A percentile compares a stretch with the other conserved stretches of the same genome.
These are phyloP conservation scores for Sisymbrium irio DNA, from an alignment of 345 rosid genomes.

Conservation along the genomic window DNA sequence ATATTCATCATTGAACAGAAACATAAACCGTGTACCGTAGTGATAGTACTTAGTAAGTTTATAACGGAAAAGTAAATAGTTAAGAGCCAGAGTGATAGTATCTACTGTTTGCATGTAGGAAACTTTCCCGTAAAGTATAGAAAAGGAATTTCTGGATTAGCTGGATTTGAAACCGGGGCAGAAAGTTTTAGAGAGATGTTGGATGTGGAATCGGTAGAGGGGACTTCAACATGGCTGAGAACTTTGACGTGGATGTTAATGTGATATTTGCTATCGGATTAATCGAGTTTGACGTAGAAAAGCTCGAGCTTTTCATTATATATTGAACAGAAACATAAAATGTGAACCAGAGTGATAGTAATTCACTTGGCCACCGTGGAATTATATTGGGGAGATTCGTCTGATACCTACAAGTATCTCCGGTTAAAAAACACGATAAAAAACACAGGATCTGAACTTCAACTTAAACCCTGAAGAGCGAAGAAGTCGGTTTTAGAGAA, in stretches of 20 bases:
- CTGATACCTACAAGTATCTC: background rate
- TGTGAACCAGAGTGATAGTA: background rate
- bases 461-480: background rate
- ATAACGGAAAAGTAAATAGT: too few relatives aligned
- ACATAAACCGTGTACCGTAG: background rate
- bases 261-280: background rate
- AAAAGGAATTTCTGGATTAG: conserved; percentile 82
- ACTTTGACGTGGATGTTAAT: conserved; percentile 81
- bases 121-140: too few relatives aligned
- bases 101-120: too few relatives aligned
- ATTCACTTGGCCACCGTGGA: background rate
- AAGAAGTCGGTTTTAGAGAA: conserved; percentile 16
- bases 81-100: too few relatives aligned
- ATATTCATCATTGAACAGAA: background rate
- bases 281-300: background rate
- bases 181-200: conserved; percentile 93
- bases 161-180: conserved; percentile 88
- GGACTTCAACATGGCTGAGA: conserved; percentile 96
- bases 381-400: conserved; percentile 40
- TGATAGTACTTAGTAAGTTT: too few relatives aligned
- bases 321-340: background rate
- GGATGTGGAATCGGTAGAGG: conserved; percentile 99
- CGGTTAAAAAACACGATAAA: background rate
- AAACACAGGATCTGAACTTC: background rate
- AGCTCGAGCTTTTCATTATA: background rate